Evolutionary conservation across 129 eudicot species (phyloP).

Genomic region (Escallonia rubra): DNA sequence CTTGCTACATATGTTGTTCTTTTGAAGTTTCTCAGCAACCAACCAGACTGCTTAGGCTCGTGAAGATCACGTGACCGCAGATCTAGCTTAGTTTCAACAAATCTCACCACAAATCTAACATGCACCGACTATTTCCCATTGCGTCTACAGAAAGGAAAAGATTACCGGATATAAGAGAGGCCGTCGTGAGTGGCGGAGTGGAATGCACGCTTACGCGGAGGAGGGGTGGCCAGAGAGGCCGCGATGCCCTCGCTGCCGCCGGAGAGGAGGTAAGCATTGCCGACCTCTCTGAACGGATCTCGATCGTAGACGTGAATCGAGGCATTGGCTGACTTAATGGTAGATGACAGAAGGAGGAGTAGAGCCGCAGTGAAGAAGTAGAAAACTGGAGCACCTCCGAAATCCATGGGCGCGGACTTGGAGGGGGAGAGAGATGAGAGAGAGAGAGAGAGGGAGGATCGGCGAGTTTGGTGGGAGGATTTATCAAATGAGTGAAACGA

Average conservation of each 20-base stretch:
- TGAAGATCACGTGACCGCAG: slow-evolving; percentile 9
- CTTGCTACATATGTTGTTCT: too few relatives aligned
- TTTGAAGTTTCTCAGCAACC: too few relatives aligned
- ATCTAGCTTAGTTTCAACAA: slow-evolving; percentile 18
- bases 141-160: background rate
- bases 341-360: slow-evolving; percentile 14
- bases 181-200: slow-evolving; percentile 40
- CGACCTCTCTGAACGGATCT: slow-evolving; percentile 89
- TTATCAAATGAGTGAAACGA: background rate
- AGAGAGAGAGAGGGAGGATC: slow-evolving; percentile 37
- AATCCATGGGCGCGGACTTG: slow-evolving; percentile 39
- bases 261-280: slow-evolving; percentile 84
- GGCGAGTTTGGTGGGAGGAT: slow-evolving; percentile 38
- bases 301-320: slow-evolving; percentile 81
- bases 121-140: background rate
- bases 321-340: slow-evolving; percentile 48
- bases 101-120: too few relatives aligned
- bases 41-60: too few relatives aligned
- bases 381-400: slow-evolving; percentile 25
- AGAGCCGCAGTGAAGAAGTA: slow-evolving; percentile 16
- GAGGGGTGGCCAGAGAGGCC: slow-evolving; percentile 36
- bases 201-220: slow-evolving; percentile 13
- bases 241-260: slow-evolving; percentile 97
- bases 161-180: slow-evolving; percentile 71
- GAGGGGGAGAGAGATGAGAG: background rate